phyloP scores from a whole-genome alignment of 176 grass and related monocot genomes.

The Carex kokanica region DNA sequence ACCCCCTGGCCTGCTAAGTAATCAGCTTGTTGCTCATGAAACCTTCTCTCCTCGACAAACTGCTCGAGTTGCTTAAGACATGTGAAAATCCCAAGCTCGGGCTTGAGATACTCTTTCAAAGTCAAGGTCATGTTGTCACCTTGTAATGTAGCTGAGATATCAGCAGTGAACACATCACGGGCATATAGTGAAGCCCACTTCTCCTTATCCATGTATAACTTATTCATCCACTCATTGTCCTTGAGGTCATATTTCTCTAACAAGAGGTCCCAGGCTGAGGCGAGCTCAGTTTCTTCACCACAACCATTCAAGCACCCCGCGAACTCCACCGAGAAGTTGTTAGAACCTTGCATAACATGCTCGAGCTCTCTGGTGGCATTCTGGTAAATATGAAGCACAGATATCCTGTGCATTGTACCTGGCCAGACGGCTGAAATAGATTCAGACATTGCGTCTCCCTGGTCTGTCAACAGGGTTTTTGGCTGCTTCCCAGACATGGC shows the following conservation, averaged over 20 bases:
- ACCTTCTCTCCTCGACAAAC: slow-evolving; percentile 59
- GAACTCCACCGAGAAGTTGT: slow-evolving; percentile 62
- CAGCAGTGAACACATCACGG: slow-evolving; percentile 58
- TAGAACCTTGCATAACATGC: slow-evolving; percentile 45
- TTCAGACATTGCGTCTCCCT: slow-evolving; percentile 40
- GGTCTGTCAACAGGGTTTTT: slow-evolving; percentile 67
- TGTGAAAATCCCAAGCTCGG: slow-evolving; percentile 48
- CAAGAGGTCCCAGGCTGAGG: slow-evolving; percentile 53
- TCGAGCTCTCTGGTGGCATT: slow-evolving; percentile 42
- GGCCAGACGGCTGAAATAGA: slow-evolving; percentile 55
- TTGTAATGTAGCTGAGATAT: slow-evolving; percentile 50
- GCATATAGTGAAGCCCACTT: slow-evolving; percentile 72
- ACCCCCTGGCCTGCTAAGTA: slow-evolving; percentile 60
- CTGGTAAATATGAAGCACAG: slow-evolving; percentile 59
- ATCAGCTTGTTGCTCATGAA: slow-evolving; percentile 70
- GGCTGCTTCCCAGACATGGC: slow-evolving; percentile 78
- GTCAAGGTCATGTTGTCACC: slow-evolving; percentile 46
- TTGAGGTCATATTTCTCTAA: slow-evolving; percentile 71
- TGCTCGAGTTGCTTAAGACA: slow-evolving; percentile 63
- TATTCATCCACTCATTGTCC: slow-evolving; percentile 67
- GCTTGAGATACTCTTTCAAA: slow-evolving; percentile 51
- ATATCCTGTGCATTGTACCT: slow-evolving; percentile 52
- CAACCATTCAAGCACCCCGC: slow-evolving; percentile 52
- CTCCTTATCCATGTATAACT: slow-evolving; percentile 63
- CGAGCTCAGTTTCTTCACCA: slow-evolving; percentile 61